phyloP scores from a whole-genome alignment of 179 eudicot species.

The Vitellaria paradoxa region DNA sequence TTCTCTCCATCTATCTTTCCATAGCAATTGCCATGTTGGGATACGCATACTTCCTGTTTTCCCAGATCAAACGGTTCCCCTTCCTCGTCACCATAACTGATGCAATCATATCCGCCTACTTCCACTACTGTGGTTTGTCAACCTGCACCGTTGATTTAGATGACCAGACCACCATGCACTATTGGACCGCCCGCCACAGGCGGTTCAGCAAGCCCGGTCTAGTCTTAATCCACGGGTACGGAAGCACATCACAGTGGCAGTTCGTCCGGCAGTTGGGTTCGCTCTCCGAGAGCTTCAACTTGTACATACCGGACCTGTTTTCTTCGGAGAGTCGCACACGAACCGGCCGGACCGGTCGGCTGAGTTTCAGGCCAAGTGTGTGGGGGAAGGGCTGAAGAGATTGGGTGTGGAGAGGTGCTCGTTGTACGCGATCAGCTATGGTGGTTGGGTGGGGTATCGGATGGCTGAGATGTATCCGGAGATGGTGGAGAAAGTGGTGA shows the following conservation, averaged over 20 bases:
- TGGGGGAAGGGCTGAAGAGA: constrained; percentile 29
- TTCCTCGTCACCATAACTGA: constrained; percentile 27
- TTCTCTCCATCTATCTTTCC: constrained; percentile 22
- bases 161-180: constrained; percentile 50
- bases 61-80: constrained; percentile 26
- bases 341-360: constrained; percentile 24
- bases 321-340: constrained; percentile 41
- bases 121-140: constrained; percentile 32
- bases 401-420: constrained; percentile 35
- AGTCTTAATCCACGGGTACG: constrained; percentile 65
- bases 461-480: constrained; percentile 41
- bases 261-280: constrained; percentile 36
- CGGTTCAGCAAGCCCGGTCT: constrained; percentile 45
- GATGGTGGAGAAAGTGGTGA: constrained; percentile 39
- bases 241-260: constrained; percentile 54
- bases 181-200: constrained; percentile 39
- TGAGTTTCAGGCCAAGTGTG: constrained; percentile 36
- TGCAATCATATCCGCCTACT: constrained; percentile 29
- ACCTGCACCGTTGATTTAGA: constrained; percentile 53
- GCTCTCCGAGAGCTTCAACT: constrained; percentile 27
- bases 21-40: not conserved
- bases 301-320: constrained; percentile 43
- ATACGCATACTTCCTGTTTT: not conserved
- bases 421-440: constrained; percentile 43
- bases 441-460: constrained; percentile 42